Evolutionary conservation across 331 rosid genomes (phyloP), one percentile per base, ranked within the genome.

Genomic region (Quercus tomentella): DNA sequence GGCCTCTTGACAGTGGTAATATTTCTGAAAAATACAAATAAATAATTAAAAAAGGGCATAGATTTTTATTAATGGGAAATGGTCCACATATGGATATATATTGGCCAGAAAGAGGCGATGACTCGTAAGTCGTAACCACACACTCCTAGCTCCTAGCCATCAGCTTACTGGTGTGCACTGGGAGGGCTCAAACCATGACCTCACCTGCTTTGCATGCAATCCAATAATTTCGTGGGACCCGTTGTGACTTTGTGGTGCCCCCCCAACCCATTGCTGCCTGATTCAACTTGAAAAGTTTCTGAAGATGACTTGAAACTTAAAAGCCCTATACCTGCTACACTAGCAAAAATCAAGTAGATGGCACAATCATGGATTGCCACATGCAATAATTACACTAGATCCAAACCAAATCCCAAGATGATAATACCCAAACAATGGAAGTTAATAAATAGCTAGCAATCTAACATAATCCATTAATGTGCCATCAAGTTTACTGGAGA

Each of bases 281-380:
- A 72, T 76, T 51, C 84, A 76, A 57, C 75, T 72, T 71, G 73
- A 63, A 82, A 83, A 67, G 67, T 76, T 83, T 69, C 67, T 43
- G 55, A 85, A 80, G 79, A 83, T 67, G 81, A 80, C 89, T 18
- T 56, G 77, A 85, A 77, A 80, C 88, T 22, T 56, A 68, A 85
- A 77, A 80, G 78, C 79, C 58, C 77, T 7, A 41, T 72, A 87
- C 87, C 92, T 84, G 87, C 88, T 82, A 85, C 89, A 21, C 81
- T 78, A 35, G 81, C 89, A 83, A 37, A 37, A 7, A 7, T 37
- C 45, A 7, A 7, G 45, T 37, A 37, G 11, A 37, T 37, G 45
- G 11, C 45, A 37, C 45, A 37, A 37, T 37, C 45, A 37, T 37
- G 45, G 45, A 7, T 37, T 37, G 11, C 45, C 45, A 37, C 45